phyloP scores from a whole-genome alignment of 371 early-diverging fungal genomes.

The Mucor mucedo region DNA sequence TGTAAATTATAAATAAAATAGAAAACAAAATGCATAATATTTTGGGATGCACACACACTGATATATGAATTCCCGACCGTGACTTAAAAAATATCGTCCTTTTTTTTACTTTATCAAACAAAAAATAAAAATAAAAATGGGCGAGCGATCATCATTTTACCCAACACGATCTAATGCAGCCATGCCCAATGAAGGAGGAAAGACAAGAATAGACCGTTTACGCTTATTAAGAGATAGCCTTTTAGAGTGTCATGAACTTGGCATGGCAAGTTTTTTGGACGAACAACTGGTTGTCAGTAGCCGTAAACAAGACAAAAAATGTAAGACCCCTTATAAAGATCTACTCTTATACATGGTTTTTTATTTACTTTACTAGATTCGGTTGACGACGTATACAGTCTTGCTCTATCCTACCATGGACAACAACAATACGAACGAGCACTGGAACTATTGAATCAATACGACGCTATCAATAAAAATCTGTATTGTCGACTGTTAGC shows the following conservation, averaged over 20 bases:
- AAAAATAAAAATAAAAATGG: too few relatives aligned
- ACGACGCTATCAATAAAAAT: conserved; percentile 54
- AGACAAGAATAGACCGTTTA: conserved; percentile 39
- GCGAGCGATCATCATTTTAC: too few relatives aligned
- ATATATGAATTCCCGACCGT: too few relatives aligned
- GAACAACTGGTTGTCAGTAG: conserved; percentile 62
- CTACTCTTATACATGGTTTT: not conserved
- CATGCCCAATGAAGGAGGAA: too few relatives aligned
- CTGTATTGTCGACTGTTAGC: conserved; percentile 67
- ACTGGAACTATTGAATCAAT: conserved; percentile 56
- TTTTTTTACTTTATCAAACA: too few relatives aligned
- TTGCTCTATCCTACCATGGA: conserved; percentile 64
- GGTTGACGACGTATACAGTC: conserved; percentile 61
- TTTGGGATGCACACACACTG: too few relatives aligned
- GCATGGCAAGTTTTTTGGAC: conserved; percentile 66
- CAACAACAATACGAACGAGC: conserved; percentile 67
- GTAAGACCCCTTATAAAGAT: not conserved
- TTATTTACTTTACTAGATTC: conserved; percentile 42
- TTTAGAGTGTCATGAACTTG: conserved; percentile 52
- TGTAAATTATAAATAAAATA: conserved; percentile 31
- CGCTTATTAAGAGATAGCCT: conserved; percentile 61
- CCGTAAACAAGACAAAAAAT: conserved; percentile 33
- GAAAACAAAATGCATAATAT: too few relatives aligned
- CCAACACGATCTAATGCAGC: too few relatives aligned
- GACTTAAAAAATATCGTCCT: too few relatives aligned